Base-by-base conservation (phyloP, 1,139 yeast species). In the Dujonia santamariae region DNA sequence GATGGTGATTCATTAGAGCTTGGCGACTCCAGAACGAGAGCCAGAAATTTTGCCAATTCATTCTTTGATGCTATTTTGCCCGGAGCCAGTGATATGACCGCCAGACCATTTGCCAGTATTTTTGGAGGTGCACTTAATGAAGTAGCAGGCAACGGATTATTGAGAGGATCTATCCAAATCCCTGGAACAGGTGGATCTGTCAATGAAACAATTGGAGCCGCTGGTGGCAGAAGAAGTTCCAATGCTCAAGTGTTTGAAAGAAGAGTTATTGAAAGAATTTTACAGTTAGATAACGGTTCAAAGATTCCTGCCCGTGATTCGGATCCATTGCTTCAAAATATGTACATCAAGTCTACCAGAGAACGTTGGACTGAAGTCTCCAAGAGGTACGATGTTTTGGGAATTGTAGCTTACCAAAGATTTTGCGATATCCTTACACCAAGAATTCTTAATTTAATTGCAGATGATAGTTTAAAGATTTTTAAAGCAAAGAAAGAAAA, bases 331-430 rank as follows among this genome's bases (percentile, higher is more conserved):
- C 40, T 50, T 26, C 49, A 46, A 34, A 45, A 45, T 31, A 46
- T 64, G 44, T 62, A 59, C 31, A 61, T 84, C 29, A 74, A 75
- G 42, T 72, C 86, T 0, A 79, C 90, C 0, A 49, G 61, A 9
- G 83, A 82, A 37, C 69, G 96, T 45, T 87, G 95, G 95, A 60
- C 59, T 27, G 87, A 84, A 32, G 66, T 75, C 7, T 61, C 73
- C 34, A 61, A 67, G 25, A 60, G 76, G 57, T 74, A 75, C 43
- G 71, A 69, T 44, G n/a, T 21, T 6, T 15, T 7, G 9, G 21
- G 23, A 12, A 6, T n/a, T 18, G 70, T n/a, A n/a, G n/a, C n/a
- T n/a, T n/a, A n/a, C n/a, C n/a, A 67, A 12, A 64, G 63, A 23
- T 59, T 59, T 12, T 59, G 59, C 28, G 69, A 67, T 19, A 64